Percentiles rank a stretch among this genome's conserved stretches.
Conservation (phyloP, 108 stramenopile species). For the Pseudonitzschia pungens region DNA sequence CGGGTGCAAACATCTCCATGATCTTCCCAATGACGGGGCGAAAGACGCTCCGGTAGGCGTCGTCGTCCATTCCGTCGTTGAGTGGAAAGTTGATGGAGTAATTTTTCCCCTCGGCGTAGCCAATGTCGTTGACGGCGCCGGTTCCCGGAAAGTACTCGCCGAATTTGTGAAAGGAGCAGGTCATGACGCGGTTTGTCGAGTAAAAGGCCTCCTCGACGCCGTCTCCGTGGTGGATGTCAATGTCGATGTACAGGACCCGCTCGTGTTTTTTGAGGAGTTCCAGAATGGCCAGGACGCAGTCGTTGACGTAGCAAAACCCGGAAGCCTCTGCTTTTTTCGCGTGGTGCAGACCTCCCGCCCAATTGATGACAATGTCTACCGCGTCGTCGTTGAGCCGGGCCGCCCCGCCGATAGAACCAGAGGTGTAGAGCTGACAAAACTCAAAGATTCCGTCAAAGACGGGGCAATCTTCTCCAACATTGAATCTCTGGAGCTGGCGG, state of each 20-base stretch:
- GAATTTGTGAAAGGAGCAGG: conserved; percentile 96
- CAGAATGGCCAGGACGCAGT: conserved; percentile 94
- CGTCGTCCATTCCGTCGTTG: conserved; percentile 89
- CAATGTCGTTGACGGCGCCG: conserved; percentile 90
- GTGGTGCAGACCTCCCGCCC: conserved; percentile 97
- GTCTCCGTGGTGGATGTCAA: conserved; percentile 98
- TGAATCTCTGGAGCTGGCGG: conserved; percentile 81
- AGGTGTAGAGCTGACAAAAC: conserved; percentile 90
- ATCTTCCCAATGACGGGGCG: conserved; percentile 90
- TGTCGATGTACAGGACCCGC: conserved; percentile 97
- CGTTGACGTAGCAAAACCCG: conserved; percentile 95
- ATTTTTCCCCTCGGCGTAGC: conserved; percentile 87
- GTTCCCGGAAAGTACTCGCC: conserved; percentile 98
- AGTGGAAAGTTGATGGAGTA: conserved; percentile 93
- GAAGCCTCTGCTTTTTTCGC: conserved; percentile 94
- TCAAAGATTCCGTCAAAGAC: conserved; percentile 96
- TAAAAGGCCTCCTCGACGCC: conserved; percentile 99
- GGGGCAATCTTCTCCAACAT: conserved; percentile 96
- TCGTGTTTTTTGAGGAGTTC: conserved; percentile 97
- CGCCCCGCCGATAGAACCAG: conserved; percentile 92
- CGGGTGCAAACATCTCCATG: conserved; percentile 93
- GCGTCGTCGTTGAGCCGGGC: conserved; percentile 87
- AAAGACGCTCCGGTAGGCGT: conserved; percentile 79
- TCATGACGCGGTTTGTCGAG: conserved; percentile 98
- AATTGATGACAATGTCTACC: conserved; percentile 94